Base-by-base conservation (phyloP, 1,284 basidiomycete species). In the Coriolopsis trogii region DNA sequence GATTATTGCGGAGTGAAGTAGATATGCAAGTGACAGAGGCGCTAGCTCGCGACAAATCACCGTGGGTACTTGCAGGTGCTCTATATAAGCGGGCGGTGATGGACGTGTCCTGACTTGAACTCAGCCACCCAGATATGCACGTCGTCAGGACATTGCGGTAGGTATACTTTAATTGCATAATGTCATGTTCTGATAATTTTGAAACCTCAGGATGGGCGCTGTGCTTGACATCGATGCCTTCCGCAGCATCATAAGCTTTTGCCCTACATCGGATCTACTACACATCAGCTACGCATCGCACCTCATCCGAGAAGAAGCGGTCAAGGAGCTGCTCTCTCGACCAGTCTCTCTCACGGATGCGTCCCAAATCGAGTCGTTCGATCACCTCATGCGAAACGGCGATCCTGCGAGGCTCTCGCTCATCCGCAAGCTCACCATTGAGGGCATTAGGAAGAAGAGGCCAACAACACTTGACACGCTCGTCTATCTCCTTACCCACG, bases 201-300 rank as follows among this genome's bases (percentile, higher is more conserved):
- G n/a, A n/a, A n/a, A n/a, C n/a, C n/a, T n/a, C n/a, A n/a, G n/a
- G n/a, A n/a, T n/a, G n/a, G n/a, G n/a, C n/a, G n/a, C 33, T 7
- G 33, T 18, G 25, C 28, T 39, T 3, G 40, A 58, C 34, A 1
- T 51, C 34, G 56, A 58, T 33, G 29, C 43, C 24, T 25, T 58
- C 13, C 51, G 49, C 3, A 37, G 31, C 15, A 42, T 58, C 29
- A 31, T 58, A 7, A 24, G 3, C 2, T 46, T 23, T 3, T 43
- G 50, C 3, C 23, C 48, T 7, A 16, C 24, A 4, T 12, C 16
- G 1, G 49, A 46, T 13, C 41, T 58, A 13, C 30, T 49, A 29
- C 31, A n/a, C 12, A 13, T 46, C 23, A 20, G 49, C 9, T 33
- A 31, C 12, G 39, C 20, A 15, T 54, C 49, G 13, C 42, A n/a